These are phyloP conservation scores for Westerdykella sp. DNA, from an alignment of 2,329 filamentous ascomycete genomes.

Conservation along the genomic window DNA sequence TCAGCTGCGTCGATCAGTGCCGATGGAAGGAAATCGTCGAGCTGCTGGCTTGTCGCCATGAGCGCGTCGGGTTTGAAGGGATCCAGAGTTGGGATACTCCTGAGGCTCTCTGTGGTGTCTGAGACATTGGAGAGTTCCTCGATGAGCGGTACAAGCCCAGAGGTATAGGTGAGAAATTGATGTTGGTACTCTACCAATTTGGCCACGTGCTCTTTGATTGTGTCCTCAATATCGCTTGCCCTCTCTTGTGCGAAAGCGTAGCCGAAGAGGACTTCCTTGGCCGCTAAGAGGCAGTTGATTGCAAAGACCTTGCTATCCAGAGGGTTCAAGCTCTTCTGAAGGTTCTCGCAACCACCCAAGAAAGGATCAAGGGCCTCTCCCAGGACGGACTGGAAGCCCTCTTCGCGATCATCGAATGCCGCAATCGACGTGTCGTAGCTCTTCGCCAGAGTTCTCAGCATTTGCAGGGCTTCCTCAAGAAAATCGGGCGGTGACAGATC, in stretches of 20 bases:
- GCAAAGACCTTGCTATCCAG: slow-evolving; percentile 63
- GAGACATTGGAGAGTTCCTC: slow-evolving; percentile 47
- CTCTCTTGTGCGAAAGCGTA: slow-evolving; percentile 60
- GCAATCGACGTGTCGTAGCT: slow-evolving; percentile 79
- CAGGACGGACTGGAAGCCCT: slow-evolving; percentile 69
- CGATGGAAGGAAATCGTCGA: slow-evolving; percentile 89
- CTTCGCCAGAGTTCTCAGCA: slow-evolving; percentile 71
- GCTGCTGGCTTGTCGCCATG: slow-evolving; percentile 61
- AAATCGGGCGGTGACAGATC: slow-evolving; percentile 76
- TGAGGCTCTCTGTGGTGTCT: slow-evolving; percentile 46
- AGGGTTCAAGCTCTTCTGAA: slow-evolving; percentile 55
- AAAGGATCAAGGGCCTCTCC: slow-evolving; percentile 81
- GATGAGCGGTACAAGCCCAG: slow-evolving; percentile 63
- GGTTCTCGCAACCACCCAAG: slow-evolving; percentile 64
- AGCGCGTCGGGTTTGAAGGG: slow-evolving; percentile 57
- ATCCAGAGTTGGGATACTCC: slow-evolving; percentile 49
- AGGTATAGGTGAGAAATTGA: slow-evolving; percentile 64
- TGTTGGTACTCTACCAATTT: slow-evolving; percentile 63
- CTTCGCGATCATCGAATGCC: slow-evolving; percentile 48
- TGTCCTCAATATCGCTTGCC: slow-evolving; percentile 50
- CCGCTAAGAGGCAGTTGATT: slow-evolving; percentile 63
- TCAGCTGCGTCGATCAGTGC: slow-evolving; percentile 89
- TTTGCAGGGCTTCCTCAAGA: slow-evolving; percentile 70
- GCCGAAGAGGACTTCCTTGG: slow-evolving; percentile 49
- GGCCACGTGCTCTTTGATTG: slow-evolving; percentile 51